These are phyloP conservation scores for Heterobasidion annosum DNA, from an alignment of 1,284 basidiomycete species.

Conservation along the genomic window DNA sequence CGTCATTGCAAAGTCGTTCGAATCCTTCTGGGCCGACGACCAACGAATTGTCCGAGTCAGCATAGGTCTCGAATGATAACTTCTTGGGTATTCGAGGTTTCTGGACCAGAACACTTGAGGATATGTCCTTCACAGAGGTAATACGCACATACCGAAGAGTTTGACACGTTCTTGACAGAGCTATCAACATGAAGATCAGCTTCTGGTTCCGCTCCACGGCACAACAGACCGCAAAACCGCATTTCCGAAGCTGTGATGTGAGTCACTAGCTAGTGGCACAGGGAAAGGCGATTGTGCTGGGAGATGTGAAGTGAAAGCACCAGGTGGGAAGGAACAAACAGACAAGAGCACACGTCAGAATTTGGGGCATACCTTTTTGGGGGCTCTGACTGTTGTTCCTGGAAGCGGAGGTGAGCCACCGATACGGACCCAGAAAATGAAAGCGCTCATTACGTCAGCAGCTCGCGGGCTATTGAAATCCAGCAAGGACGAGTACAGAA, in stretches of 20 bases:
- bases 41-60: slow-evolving; percentile 46
- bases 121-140: background rate
- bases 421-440: background rate
- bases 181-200: background rate
- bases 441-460: background rate
- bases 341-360: background rate
- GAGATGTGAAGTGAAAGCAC: background rate
- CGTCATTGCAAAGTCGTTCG: slow-evolving; percentile 54
- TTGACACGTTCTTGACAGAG: background rate
- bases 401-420: background rate
- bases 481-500: too few species aligned
- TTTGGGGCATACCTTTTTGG: background rate
- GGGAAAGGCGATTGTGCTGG: background rate
- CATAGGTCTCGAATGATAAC: slow-evolving; percentile 53
- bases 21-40: slow-evolving; percentile 63
- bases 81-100: slow-evolving; percentile 30
- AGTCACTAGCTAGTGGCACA: background rate
- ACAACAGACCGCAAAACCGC: background rate
- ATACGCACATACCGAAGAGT: slow-evolving; percentile 2
- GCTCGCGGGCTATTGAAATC: background rate
- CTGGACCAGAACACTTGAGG: background rate
- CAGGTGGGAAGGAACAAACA: background rate
- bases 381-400: background rate
- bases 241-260: background rate
- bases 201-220: background rate